Percentiles rank a stretch among this genome's conserved stretches.
phyloP scores from a whole-genome alignment of 345 rosid species.

The Clarkia xantiana region DNA sequence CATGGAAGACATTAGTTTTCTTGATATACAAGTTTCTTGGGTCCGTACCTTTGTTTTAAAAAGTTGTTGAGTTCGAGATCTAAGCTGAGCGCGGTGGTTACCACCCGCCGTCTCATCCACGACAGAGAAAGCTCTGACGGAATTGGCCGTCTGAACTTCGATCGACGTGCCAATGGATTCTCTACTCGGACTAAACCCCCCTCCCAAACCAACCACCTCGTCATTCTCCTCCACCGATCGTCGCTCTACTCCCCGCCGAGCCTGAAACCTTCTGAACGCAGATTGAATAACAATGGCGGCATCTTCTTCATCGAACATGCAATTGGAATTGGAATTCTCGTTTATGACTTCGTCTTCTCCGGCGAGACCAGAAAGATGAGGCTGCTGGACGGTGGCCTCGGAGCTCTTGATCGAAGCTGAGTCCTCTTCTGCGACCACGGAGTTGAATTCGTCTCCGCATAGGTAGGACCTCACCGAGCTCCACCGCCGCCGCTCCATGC shows the following conservation, averaged over 20 bases:
- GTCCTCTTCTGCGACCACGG: conserved; percentile 64
- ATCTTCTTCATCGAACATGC: conserved; percentile 40
- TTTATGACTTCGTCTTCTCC: conserved; percentile 15
- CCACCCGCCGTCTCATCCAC: conserved; percentile 21
- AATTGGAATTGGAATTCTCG: conserved; percentile 30
- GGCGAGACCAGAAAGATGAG: conserved; percentile 10
- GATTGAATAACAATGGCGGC: conserved; percentile 69
- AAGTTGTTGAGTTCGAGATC: conserved; percentile 32
- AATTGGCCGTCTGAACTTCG: conserved; percentile 63
- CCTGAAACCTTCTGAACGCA: conserved; percentile 41
- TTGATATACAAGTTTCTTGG: no score
- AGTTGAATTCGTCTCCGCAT: conserved; percentile 64
- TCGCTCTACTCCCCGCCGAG: not conserved
- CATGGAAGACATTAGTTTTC: no score
- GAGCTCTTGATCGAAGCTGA: conserved; percentile 56
- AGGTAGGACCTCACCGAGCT: conserved; percentile 55
- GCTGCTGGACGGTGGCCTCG: conserved; percentile 34
- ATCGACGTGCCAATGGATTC: conserved; percentile 47
- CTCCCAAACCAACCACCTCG: conserved; percentile 14
- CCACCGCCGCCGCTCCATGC: conserved; percentile 48
- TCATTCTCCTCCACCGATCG: conserved; percentile 6
- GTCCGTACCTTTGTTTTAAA: conserved; percentile 38
- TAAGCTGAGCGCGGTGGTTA: conserved; percentile 20
- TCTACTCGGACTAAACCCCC: conserved; percentile 30
- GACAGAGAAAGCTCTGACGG: conserved; percentile 25